Evolutionary conservation across 805 yeast species (phyloP).

Genomic region (Torulaspora quercuum): DNA sequence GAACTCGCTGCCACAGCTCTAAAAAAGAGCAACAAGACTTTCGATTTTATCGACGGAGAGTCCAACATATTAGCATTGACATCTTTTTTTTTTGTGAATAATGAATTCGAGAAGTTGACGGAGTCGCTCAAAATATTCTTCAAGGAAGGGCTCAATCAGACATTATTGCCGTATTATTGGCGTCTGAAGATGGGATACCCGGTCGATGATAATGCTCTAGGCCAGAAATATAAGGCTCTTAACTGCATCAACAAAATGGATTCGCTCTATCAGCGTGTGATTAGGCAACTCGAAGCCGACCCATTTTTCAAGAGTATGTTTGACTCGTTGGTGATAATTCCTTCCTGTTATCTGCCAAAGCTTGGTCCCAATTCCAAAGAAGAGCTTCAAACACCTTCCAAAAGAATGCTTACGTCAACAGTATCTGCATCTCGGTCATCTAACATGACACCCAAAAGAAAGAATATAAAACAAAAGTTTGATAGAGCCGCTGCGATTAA

Average conservation of each 20-base stretch:
- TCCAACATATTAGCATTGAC: conserved; percentile 26
- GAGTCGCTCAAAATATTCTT: conserved; percentile 24
- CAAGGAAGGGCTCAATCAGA: conserved; percentile 10
- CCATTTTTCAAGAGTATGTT: conserved; percentile 49
- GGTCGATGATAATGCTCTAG: conserved; percentile 13
- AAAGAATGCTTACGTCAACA: background rate
- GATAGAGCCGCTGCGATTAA: conserved; percentile 26
- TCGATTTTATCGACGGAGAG: conserved; percentile 29
- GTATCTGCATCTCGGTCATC: conserved; percentile 31
- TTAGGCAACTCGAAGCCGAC: conserved; percentile 39
- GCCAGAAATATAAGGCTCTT: conserved; percentile 21
- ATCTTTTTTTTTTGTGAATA: conserved; percentile 22
- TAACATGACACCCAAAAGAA: conserved; percentile 33
- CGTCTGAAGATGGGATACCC: conserved; percentile 21
- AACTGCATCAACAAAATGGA: conserved; percentile 35
- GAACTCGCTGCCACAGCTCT: conserved; percentile 8
- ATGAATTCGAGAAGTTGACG: conserved; percentile 22
- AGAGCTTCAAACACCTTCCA: conserved; percentile 3
- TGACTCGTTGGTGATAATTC: conserved; percentile 50
- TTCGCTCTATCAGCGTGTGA: conserved; percentile 32
- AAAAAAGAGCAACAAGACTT: conserved; percentile 21
- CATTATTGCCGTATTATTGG: conserved; percentile 26
- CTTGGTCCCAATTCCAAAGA: background rate
- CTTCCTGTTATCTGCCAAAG: conserved; percentile 33
- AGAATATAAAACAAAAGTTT: conserved; percentile 25